Evolutionary conservation across 345 rosid genomes (phyloP).

Genomic region (Sonneratia caseolaris): DNA sequence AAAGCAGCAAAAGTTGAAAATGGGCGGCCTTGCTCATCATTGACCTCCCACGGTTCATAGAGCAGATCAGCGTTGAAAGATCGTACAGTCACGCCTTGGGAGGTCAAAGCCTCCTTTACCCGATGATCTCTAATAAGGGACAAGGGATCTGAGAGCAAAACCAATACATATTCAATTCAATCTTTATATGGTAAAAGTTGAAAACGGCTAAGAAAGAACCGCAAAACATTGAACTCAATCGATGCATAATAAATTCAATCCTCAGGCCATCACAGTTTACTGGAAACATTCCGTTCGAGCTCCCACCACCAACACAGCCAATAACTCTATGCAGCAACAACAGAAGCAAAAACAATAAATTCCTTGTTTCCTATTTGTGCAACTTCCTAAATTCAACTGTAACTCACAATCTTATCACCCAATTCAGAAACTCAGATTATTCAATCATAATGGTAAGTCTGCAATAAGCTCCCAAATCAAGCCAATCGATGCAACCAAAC

Average conservation of each 20-base stretch:
- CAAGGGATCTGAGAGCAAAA: slow-evolving; percentile 58
- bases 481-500: not conserved
- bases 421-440: not conserved
- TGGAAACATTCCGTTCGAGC: not conserved
- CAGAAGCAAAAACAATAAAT: not conserved
- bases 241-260: not conserved
- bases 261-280: not conserved
- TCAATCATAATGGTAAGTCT: not conserved
- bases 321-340: not conserved
- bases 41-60: slow-evolving; percentile 97
- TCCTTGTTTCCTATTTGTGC: not conserved
- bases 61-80: slow-evolving; percentile 94
- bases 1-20: slow-evolving; percentile 69
- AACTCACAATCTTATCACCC: not conserved
- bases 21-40: slow-evolving; percentile 65
- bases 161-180: not conserved
- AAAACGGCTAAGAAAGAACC: not conserved
- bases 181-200: not conserved
- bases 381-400: not conserved
- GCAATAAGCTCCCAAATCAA: not conserved
- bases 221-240: not conserved
- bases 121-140: slow-evolving; percentile 94
- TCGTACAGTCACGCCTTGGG: slow-evolving; percentile 62
- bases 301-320: not conserved
- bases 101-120: slow-evolving; percentile 65